A percentile compares a stretch with the other conserved stretches of the same genome.
These are phyloP conservation scores for Paratinospora sagittata DNA, from an alignment of 164 flowering plant species.

Conservation along the genomic window DNA sequence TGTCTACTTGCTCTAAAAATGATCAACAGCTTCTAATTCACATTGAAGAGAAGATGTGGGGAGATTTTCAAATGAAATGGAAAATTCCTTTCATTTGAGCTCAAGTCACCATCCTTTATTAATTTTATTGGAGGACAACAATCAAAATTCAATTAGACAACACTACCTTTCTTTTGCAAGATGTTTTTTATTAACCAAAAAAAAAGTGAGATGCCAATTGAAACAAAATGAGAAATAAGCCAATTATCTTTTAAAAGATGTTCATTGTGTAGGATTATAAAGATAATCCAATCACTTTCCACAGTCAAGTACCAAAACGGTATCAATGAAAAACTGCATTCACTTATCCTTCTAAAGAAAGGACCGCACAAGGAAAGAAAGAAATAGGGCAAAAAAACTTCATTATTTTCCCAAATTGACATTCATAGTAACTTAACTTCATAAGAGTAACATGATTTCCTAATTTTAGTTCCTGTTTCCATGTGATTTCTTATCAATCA, in stretches of 20 bases:
- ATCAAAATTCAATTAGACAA: neutral
- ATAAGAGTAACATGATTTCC: neutral
- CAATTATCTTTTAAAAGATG: constrained; percentile 2
- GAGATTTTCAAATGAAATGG: too few relatives aligned
- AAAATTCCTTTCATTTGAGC: too few relatives aligned
- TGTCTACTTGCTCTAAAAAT: neutral
- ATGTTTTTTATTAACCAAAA: neutral
- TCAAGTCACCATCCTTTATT: neutral
- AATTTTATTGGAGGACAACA: neutral
- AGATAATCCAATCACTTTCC: neutral
- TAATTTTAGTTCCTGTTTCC: neutral
- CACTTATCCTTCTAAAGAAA: neutral
- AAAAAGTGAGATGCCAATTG: neutral
- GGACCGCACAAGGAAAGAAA: neutral
- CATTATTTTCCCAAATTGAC: neutral
- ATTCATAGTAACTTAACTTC: neutral
- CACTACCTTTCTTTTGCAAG: neutral
- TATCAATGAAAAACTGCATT: neutral
- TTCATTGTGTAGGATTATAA: too few relatives aligned
- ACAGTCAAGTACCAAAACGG: neutral
- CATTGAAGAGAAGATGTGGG: neutral
- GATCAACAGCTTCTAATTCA: neutral
- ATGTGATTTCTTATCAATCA: neutral
- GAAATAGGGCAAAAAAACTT: neutral
- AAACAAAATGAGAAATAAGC: neutral